Evolutionary conservation across 2,329 filamentous ascomycete species (phyloP).

Genomic region (Plectosphaerella sp.): DNA sequence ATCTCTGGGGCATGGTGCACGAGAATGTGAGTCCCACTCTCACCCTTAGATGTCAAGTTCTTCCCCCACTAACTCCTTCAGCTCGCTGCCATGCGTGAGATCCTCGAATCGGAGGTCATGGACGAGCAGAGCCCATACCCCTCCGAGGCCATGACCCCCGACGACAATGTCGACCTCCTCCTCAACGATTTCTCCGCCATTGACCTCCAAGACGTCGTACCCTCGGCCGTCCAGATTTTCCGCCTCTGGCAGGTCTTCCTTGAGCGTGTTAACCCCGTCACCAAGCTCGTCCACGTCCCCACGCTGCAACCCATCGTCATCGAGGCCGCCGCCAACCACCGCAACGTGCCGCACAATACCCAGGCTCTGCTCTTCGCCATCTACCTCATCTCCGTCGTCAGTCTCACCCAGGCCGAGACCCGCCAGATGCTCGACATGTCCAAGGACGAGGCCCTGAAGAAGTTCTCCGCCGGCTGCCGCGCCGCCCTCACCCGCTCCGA

Average conservation of each 20-base stretch:
- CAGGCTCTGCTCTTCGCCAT: slow-evolving; percentile 14
- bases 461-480: slow-evolving; percentile 48
- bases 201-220: slow-evolving; percentile 51
- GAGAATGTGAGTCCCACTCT: slow-evolving; percentile 42
- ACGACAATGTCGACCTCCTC: slow-evolving; percentile 47
- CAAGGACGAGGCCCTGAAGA: slow-evolving; percentile 44
- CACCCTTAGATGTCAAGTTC: not conserved
- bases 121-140: slow-evolving; percentile 45
- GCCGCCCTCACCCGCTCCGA: slow-evolving; percentile 44
- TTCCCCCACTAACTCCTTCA: slow-evolving; percentile 16
- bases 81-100: slow-evolving; percentile 56
- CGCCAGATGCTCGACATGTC: slow-evolving; percentile 44
- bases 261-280: slow-evolving; percentile 69
- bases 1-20: slow-evolving; percentile 48
- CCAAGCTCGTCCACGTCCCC: slow-evolving; percentile 69
- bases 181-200: slow-evolving; percentile 35
- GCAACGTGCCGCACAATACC: slow-evolving; percentile 42
- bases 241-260: slow-evolving; percentile 71
- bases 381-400: slow-evolving; percentile 12
- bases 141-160: slow-evolving; percentile 45
- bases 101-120: slow-evolving; percentile 44
- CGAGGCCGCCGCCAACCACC: slow-evolving; percentile 54
- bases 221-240: slow-evolving; percentile 61
- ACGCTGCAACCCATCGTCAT: slow-evolving; percentile 62
- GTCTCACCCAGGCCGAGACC: slow-evolving; percentile 44